These are phyloP conservation scores for Acacia acuminata DNA, from an alignment of 306 rosid species.

Conservation along the genomic window DNA sequence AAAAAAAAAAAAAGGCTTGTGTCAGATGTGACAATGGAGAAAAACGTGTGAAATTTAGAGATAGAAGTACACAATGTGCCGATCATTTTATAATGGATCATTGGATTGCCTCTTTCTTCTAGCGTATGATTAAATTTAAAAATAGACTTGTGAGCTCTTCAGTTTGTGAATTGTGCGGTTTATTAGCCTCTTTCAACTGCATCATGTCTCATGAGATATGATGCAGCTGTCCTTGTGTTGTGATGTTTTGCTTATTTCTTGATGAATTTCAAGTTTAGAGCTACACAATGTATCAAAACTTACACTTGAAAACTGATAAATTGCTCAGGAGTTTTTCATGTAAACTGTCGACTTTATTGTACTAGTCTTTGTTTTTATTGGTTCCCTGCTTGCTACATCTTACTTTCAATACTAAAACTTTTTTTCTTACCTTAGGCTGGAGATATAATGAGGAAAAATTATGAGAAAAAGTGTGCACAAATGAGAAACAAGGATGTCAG, in stretches of 20 bases:
- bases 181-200: neutral
- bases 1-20: neutral
- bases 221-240: neutral
- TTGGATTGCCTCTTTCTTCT: neutral
- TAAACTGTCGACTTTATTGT: neutral
- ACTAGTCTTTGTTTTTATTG: neutral
- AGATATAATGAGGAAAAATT: constrained; percentile 70
- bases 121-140: neutral
- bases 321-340: neutral
- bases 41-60: neutral
- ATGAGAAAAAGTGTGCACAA: constrained; percentile 75
- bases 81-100: neutral
- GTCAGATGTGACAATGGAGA: neutral
- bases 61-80: neutral
- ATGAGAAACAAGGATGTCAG: constrained; percentile 66
- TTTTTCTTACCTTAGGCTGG: constrained; percentile 63
- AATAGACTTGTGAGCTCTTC: neutral
- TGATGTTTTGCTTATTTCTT: neutral
- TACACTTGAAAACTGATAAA: neutral
- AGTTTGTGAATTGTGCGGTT: neutral
- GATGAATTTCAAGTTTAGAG: neutral
- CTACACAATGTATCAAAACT: neutral
- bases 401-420: constrained; percentile 27
- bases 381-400: neutral
- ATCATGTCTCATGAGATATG: neutral